phyloP scores from a whole-genome alignment of 495 filamentous ascomycete genomes.

The Penicillium robsamsonii region DNA sequence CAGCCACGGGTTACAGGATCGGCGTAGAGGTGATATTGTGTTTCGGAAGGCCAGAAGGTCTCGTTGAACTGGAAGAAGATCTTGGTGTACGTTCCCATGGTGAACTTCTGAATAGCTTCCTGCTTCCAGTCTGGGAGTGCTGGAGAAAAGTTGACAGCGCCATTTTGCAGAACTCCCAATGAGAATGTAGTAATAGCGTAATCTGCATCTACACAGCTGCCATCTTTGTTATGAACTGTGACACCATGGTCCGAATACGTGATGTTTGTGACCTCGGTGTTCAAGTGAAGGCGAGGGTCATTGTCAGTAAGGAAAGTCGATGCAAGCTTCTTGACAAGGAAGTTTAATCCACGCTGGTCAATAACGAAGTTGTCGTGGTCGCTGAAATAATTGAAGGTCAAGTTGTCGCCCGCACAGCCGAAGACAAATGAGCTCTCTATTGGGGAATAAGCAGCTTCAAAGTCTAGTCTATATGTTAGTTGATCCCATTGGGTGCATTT shows the following conservation, averaged over 20 bases:
- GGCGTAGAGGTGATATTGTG: conserved; percentile 72
- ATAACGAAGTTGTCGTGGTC: conserved; percentile 67
- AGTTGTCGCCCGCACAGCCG: conserved; percentile 45
- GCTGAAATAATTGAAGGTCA: conserved; percentile 49
- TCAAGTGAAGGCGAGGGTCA: conserved; percentile 60
- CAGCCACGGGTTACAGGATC: conserved; percentile 61
- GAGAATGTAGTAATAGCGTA: conserved; percentile 61
- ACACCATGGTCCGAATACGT: conserved; percentile 55
- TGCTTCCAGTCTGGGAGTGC: conserved; percentile 66
- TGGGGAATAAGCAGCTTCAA: conserved; percentile 53
- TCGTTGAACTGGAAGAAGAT: conserved; percentile 73
- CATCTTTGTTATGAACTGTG: conserved; percentile 55
- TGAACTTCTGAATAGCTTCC: conserved; percentile 62
- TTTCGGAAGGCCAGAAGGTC: conserved; percentile 68
- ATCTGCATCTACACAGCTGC: conserved; percentile 60
- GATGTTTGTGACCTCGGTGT: conserved; percentile 59
- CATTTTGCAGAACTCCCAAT: conserved; percentile 67
- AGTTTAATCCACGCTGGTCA: conserved; percentile 66
- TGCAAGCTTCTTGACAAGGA: conserved; percentile 60
- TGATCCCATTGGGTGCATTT: conserved; percentile 2
- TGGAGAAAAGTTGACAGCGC: conserved; percentile 60
- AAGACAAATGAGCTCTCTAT: conserved; percentile 48
- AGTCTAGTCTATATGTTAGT: conserved; percentile 45
- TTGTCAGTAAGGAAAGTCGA: conserved; percentile 54
- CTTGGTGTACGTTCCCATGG: conserved; percentile 77